A percentile compares a stretch with the other conserved stretches of the same genome.
Conservation (phyloP, 129 eudicot genomes). For the Chrysanthemum lavandulifolium region DNA sequence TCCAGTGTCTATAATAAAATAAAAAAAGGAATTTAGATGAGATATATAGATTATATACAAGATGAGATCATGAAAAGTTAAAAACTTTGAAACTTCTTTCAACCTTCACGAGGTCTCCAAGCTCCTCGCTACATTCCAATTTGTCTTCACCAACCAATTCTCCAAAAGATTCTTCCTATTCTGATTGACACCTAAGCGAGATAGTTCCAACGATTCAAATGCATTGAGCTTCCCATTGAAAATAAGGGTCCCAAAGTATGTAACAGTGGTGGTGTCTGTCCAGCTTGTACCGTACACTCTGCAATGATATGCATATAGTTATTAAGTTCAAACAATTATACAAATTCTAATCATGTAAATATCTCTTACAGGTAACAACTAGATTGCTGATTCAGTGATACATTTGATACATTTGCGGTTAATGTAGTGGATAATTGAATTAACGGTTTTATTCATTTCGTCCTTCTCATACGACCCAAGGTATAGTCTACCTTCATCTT, state of each 20-base stretch:
- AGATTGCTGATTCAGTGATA: too few species aligned
- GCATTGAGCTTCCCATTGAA: slow-evolving; percentile 92
- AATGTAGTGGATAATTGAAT: slow-evolving; percentile 17
- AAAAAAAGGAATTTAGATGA: slow-evolving; percentile 2
- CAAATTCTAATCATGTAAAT: neutral
- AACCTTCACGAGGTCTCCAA: slow-evolving; percentile 97
- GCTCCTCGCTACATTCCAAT: slow-evolving; percentile 96
- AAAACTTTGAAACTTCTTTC: too few species aligned
- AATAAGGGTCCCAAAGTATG: slow-evolving; percentile 94
- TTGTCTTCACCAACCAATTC: slow-evolving; percentile 98
- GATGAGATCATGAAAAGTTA: too few species aligned
- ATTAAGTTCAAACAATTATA: neutral
- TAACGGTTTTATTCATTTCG: too few species aligned
- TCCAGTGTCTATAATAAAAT: slow-evolving; percentile 72
- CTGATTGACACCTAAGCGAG: slow-evolving; percentile 96
- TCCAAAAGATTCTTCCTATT: slow-evolving; percentile 91
- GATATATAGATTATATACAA: slow-evolving; percentile 8
- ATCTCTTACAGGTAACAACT: neutral
- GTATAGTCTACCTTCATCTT: too few species aligned
- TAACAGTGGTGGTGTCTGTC: slow-evolving; percentile 93
- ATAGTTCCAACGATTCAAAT: slow-evolving; percentile 89
- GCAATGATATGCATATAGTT: slow-evolving; percentile 26
- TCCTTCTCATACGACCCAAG: too few species aligned
- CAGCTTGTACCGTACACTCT: slow-evolving; percentile 99
- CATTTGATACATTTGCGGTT: too few species aligned